phyloP scores from a whole-genome alignment of 2,329 filamentous ascomycete species.

The Cercospora berteroae region DNA sequence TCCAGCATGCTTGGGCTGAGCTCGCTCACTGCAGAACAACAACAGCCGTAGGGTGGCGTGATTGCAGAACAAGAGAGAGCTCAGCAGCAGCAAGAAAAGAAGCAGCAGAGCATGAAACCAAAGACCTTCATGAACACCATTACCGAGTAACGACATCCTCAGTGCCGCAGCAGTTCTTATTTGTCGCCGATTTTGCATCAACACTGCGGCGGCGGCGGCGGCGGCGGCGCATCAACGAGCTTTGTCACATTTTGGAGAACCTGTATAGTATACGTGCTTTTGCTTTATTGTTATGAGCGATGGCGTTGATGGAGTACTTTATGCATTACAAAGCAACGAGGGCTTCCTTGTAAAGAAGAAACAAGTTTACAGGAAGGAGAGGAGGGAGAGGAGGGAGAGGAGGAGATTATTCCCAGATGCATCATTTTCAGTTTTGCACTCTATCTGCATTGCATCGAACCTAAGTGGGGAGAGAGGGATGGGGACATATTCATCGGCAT shows the following conservation, averaged over 20 bases:
- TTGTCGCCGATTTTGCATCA: background rate
- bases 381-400: background rate
- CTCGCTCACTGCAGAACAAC: slow-evolving; percentile 26
- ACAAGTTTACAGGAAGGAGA: background rate
- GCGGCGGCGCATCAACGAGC: background rate
- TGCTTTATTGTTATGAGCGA: background rate
- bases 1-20: slow-evolving; percentile 41
- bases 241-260: background rate
- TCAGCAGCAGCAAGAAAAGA: slow-evolving; percentile 8
- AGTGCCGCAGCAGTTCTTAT: background rate
- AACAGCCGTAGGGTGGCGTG: slow-evolving; percentile 19
- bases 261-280: background rate
- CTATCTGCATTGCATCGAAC: background rate
- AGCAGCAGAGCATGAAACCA: slow-evolving; percentile 1
- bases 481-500: background rate
- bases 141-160: slow-evolving; percentile 2
- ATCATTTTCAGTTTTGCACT: background rate
- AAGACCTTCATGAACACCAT: slow-evolving; percentile 3
- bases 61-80: slow-evolving; percentile 7
- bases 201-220: background rate
- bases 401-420: background rate
- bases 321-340: background rate
- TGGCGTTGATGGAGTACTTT: background rate
- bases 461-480: background rate
- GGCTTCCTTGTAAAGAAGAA: background rate